Evolutionary conservation across 306 rosid species (phyloP).

Genomic region (Quercus wislizeni): DNA sequence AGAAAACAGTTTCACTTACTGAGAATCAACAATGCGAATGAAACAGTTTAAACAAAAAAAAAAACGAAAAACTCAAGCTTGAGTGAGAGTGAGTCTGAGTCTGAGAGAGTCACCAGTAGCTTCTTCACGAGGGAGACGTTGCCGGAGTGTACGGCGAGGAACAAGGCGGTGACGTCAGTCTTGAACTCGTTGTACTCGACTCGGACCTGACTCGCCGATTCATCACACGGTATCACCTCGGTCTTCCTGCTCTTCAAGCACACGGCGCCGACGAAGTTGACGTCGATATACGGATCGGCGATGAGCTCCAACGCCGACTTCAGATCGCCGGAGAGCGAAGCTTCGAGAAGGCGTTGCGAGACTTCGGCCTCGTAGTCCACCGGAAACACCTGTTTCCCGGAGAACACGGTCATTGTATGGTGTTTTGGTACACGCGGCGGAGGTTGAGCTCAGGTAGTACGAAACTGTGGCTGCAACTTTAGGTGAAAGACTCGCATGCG

Average conservation of each 20-base stretch:
- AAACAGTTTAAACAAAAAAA: conserved; percentile 13
- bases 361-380: conserved; percentile 74
- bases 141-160: conserved; percentile 82
- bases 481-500: conserved; percentile 25
- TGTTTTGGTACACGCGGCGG: not conserved
- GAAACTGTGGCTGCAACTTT: conserved; percentile 11
- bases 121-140: conserved; percentile 53
- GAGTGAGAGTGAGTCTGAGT: conserved; percentile 13
- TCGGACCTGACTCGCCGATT: conserved; percentile 60
- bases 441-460: not conserved
- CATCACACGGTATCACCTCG: conserved; percentile 47
- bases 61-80: conserved; percentile 13
- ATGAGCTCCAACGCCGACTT: conserved; percentile 52
- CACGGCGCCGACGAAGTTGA: conserved; percentile 83
- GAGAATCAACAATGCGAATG: conserved; percentile 17
- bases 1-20: not conserved
- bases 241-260: conserved; percentile 47
- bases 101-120: conserved; percentile 56
- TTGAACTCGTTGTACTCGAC: conserved; percentile 64
- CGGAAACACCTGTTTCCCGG: conserved; percentile 77
- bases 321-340: conserved; percentile 78
- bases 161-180: conserved; percentile 81
- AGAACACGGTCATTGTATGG: conserved; percentile 68
- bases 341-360: conserved; percentile 79
- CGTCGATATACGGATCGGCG: conserved; percentile 75